These are phyloP conservation scores for Kodamaea nitidulidarum DNA, from an alignment of 805 yeast genomes.

Conservation along the genomic window DNA sequence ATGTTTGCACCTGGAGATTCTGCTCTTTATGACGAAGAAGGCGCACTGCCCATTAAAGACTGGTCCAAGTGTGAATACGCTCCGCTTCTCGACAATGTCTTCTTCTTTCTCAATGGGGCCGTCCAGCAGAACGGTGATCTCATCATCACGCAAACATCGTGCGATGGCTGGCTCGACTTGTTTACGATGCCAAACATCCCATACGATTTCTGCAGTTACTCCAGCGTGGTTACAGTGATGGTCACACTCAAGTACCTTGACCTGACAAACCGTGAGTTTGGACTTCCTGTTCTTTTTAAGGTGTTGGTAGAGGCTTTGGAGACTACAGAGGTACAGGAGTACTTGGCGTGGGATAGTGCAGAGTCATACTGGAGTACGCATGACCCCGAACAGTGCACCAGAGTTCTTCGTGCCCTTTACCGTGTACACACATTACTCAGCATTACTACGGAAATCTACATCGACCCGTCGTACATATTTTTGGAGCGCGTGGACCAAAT, in stretches of 20 bases:
- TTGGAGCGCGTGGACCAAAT: slow-evolving; percentile 42
- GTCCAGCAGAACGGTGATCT: slow-evolving; percentile 39
- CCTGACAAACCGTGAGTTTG: slow-evolving; percentile 51
- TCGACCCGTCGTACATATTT: slow-evolving; percentile 50
- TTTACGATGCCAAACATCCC: slow-evolving; percentile 53
- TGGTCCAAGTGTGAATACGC: slow-evolving; percentile 54
- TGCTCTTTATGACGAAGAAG: slow-evolving; percentile 34
- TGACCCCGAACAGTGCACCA: slow-evolving; percentile 25
- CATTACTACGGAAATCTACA: slow-evolving; percentile 52
- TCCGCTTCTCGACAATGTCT: slow-evolving; percentile 46
- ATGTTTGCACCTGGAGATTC: slow-evolving; percentile 1
- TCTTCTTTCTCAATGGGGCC: slow-evolving; percentile 49
- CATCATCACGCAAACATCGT: slow-evolving; percentile 33
- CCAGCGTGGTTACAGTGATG: slow-evolving; percentile 48
- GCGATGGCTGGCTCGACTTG: slow-evolving; percentile 45
- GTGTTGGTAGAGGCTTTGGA: slow-evolving; percentile 28
- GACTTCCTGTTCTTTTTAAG: slow-evolving; percentile 33
- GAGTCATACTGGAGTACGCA: slow-evolving; percentile 36
- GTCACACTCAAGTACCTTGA: slow-evolving; percentile 56
- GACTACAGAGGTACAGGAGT: slow-evolving; percentile 22
- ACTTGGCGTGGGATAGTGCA: slow-evolving; percentile 25
- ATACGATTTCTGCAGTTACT: slow-evolving; percentile 56
- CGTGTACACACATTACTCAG: slow-evolving; percentile 43
- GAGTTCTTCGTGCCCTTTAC: slow-evolving; percentile 32
- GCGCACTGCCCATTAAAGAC: slow-evolving; percentile 33